Conservation (phyloP, 345 rosid species). For the Eucalyptus tenuipes region DNA sequence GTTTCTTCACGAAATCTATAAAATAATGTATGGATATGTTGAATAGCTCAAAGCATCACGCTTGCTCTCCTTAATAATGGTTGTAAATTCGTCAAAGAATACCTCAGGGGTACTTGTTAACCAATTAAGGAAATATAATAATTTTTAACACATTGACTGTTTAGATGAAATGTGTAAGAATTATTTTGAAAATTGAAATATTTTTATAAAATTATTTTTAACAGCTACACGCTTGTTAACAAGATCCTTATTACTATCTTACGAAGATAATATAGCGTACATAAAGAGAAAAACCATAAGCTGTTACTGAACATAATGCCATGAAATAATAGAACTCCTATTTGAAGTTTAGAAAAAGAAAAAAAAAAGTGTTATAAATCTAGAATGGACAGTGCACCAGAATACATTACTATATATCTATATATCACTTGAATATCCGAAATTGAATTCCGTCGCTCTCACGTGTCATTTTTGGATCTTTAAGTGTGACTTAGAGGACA, state of each 20-base stretch:
- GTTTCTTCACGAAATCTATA: background rate
- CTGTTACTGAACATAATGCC: background rate
- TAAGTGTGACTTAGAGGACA: background rate
- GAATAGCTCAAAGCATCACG: background rate
- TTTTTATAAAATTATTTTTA: background rate
- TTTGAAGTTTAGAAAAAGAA: background rate
- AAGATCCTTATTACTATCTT: background rate
- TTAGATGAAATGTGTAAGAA: background rate
- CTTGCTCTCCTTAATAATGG: background rate
- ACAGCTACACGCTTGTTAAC: background rate
- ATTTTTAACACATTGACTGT: background rate
- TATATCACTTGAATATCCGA: background rate
- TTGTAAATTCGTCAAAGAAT: background rate
- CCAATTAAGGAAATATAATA: background rate
- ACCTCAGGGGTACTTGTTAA: background rate
- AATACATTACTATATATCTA: background rate
- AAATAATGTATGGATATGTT: background rate
- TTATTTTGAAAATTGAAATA: background rate
- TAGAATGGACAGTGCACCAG: background rate
- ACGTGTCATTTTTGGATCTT: background rate
- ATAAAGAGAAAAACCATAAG: background rate
- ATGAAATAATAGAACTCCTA: background rate
- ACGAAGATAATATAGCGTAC: background rate
- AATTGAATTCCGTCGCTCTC: background rate
- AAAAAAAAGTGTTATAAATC: background rate